These are phyloP conservation scores for Wickerhamomyces chaumierensis DNA, from an alignment of 805 yeast species.

Conservation along the genomic window DNA sequence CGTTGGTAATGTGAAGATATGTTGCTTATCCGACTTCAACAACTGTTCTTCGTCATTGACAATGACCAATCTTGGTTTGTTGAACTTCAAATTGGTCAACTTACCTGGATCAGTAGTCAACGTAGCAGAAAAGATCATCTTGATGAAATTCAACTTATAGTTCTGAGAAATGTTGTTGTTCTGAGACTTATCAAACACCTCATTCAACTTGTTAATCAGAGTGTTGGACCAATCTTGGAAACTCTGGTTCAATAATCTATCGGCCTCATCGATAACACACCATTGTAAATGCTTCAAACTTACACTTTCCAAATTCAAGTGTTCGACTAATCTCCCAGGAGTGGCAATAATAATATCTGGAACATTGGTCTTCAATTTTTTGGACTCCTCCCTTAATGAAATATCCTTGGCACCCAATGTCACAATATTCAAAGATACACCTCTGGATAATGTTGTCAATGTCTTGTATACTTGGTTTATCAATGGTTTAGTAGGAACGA, in stretches of 20 bases:
- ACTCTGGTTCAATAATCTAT: slow-evolving; percentile 70
- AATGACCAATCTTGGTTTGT: slow-evolving; percentile 61
- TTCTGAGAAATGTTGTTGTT: slow-evolving; percentile 13
- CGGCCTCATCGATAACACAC: slow-evolving; percentile 75
- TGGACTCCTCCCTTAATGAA: slow-evolving; percentile 51
- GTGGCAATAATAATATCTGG: slow-evolving; percentile 67
- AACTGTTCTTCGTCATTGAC: slow-evolving; percentile 42
- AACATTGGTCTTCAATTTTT: slow-evolving; percentile 29
- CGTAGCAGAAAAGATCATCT: slow-evolving; percentile 86
- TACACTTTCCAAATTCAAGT: slow-evolving; percentile 32
- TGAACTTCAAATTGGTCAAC: slow-evolving; percentile 57
- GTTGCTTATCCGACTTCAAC: slow-evolving; percentile 30
- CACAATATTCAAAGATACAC: slow-evolving; percentile 54
- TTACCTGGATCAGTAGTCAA: slow-evolving; percentile 88
- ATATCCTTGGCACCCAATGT: slow-evolving; percentile 43
- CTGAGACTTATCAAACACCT: slow-evolving; percentile 21
- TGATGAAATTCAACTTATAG: slow-evolving; percentile 29
- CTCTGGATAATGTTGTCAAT: slow-evolving; percentile 45
- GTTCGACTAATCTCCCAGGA: slow-evolving; percentile 81
- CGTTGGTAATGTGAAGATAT: slow-evolving; percentile 47
- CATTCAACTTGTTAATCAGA: slow-evolving; percentile 26
- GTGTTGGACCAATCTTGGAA: slow-evolving; percentile 85
- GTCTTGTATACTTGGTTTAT: slow-evolving; percentile 71
- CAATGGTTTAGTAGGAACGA: slow-evolving; percentile 87
- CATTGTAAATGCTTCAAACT: slow-evolving; percentile 43